Percentiles rank a stretch among this genome's conserved stretches.
These are phyloP conservation scores for Persicaria tinctoria DNA, from an alignment of 148 eudicot genomes.

Conservation along the genomic window DNA sequence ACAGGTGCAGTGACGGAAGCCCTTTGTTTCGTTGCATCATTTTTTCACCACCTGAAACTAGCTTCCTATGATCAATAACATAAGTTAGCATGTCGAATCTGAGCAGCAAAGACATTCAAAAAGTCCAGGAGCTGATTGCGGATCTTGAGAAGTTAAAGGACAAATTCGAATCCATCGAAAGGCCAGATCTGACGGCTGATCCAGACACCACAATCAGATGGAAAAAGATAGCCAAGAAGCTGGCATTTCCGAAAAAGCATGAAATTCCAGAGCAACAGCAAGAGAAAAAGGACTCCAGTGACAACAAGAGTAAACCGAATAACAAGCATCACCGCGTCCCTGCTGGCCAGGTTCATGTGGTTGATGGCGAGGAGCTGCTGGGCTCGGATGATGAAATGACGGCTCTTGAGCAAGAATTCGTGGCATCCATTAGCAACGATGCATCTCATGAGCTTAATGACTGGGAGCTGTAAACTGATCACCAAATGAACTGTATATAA, in stretches of 20 bases:
- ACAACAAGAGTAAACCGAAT: not conserved
- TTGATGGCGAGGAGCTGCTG: conserved; percentile 11
- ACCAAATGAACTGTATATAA: not conserved
- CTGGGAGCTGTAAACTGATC: conserved; percentile 1
- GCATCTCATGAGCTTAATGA: conserved; percentile 3
- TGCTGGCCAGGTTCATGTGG: not conserved
- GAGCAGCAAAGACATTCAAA: conserved; percentile 35
- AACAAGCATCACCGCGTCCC: not conserved
- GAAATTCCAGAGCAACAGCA: not conserved
- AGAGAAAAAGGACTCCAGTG: not conserved
- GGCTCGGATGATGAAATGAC: conserved; percentile 6
- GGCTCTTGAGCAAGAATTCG: not conserved
- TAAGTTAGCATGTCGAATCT: not conserved
- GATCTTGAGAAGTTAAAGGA: conserved; percentile 29
- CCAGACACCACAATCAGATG: conserved; percentile 5
- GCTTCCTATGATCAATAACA: not conserved
- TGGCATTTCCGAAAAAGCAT: not conserved
- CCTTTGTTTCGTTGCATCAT: not conserved
- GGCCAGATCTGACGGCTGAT: conserved; percentile 27
- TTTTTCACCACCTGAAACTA: not conserved
- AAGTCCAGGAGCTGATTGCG: conserved; percentile 28
- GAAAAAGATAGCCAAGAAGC: not conserved
- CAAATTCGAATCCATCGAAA: conserved; percentile 47
- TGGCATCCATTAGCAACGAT: not conserved
- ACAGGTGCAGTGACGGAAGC: conserved; percentile 21